Evolutionary conservation across 148 eudicot species (phyloP).

Genomic region (Diospyros kaki): DNA sequence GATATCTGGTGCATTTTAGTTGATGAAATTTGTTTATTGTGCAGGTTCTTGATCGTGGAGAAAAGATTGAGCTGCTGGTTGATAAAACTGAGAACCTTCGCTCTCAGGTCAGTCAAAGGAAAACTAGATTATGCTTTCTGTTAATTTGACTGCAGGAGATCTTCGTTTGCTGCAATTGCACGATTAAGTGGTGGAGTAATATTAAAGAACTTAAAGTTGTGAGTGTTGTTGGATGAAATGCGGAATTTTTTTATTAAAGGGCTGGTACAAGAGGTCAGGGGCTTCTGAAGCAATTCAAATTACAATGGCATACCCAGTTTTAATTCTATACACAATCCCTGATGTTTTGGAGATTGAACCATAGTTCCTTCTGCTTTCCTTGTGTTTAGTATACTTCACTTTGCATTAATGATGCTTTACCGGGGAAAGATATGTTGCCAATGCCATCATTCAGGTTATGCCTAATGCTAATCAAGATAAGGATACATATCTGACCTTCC

Average conservation of each 20-base stretch:
- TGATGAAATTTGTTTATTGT: neutral
- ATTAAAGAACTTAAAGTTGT: neutral
- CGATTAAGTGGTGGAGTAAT: neutral
- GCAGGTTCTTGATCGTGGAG: constrained; percentile 33
- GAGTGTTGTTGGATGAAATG: neutral
- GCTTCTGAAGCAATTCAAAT: neutral
- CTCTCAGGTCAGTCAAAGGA: constrained; percentile 15
- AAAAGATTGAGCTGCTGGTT: constrained; percentile 29
- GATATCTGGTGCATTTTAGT: neutral
- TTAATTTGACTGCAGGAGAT: neutral
- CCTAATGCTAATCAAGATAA: neutral
- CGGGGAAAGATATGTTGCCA: neutral
- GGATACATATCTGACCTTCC: neutral
- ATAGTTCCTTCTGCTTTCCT: neutral
- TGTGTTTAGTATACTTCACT: neutral
- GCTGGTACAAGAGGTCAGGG: neutral
- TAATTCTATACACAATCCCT: neutral
- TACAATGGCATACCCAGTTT: neutral
- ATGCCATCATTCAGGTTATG: neutral
- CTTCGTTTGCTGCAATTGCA: neutral
- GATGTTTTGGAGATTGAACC: neutral
- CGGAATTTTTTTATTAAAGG: neutral
- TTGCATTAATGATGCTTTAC: neutral
- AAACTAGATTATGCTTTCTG: neutral
- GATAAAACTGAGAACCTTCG: constrained; percentile 32